Percentiles rank a stretch among this genome's conserved stretches.
Evolutionary conservation across 495 filamentous ascomycete genomes (phyloP).

Genomic region (Lindgomyces ingoldianus): DNA sequence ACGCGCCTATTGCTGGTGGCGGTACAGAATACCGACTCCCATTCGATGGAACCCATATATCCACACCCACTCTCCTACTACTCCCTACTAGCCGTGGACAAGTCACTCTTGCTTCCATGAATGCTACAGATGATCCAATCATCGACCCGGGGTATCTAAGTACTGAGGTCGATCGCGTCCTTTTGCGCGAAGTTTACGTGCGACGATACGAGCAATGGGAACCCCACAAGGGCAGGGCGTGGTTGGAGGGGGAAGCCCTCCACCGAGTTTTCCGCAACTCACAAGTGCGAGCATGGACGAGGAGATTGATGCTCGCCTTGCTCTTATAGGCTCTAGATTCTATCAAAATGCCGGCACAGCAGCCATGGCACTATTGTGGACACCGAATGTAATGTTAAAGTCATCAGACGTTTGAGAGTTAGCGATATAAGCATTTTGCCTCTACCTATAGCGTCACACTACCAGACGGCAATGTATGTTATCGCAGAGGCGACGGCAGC

Average conservation of each 20-base stretch:
- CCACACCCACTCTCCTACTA: neutral
- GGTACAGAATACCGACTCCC: slow-evolving; percentile 7
- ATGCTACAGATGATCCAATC: slow-evolving; percentile 56
- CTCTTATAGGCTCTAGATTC: neutral
- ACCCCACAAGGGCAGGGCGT: neutral
- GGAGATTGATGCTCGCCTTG: neutral
- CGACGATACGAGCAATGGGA: neutral
- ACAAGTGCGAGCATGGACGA: neutral
- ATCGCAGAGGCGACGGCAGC: no score
- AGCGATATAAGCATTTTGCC: no score
- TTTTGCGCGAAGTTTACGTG: slow-evolving; percentile 2
- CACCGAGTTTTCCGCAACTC: neutral
- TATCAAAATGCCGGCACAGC: slow-evolving; percentile 3
- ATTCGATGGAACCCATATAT: slow-evolving; percentile 9
- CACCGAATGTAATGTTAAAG: no score
- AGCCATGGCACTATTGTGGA: no score
- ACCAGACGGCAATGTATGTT: no score
- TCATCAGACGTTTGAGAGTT: no score
- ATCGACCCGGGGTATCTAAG: slow-evolving; percentile 53
- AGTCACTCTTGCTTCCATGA: slow-evolving; percentile 56
- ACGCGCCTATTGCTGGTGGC: slow-evolving; percentile 8
- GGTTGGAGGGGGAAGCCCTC: neutral
- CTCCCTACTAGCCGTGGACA: slow-evolving; percentile 47
- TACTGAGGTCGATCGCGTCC: neutral
- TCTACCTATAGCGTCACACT: no score